These are phyloP conservation scores for Scalesia atractyloides DNA, from an alignment of 129 eudicot species.

Conservation along the genomic window DNA sequence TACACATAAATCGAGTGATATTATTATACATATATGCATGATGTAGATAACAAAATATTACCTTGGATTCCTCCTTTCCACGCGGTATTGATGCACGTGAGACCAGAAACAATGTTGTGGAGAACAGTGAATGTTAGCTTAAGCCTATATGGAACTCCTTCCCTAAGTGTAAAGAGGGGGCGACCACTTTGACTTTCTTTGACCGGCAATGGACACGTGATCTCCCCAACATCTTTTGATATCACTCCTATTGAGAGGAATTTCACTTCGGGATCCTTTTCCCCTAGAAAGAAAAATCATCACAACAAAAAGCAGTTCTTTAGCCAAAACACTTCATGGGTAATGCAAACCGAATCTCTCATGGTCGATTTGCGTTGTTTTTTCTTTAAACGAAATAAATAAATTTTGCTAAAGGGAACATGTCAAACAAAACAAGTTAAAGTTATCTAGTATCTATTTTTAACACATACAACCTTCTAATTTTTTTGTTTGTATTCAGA, in stretches of 20 bases:
- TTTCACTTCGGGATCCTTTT: conserved; percentile 82
- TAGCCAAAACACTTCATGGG: conserved; percentile 10
- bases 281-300: conserved; percentile 44
- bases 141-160: conserved; percentile 72
- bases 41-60: conserved; percentile 20
- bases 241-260: conserved; percentile 76
- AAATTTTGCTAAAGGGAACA: neutral
- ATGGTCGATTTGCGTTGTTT: neutral
- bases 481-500: neutral
- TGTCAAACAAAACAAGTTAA: neutral
- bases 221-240: conserved; percentile 71
- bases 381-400: neutral
- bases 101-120: conserved; percentile 81
- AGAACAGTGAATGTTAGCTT: conserved; percentile 70
- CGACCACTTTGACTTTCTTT: conserved; percentile 48
- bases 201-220: conserved; percentile 59
- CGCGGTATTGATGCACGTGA: conserved; percentile 62
- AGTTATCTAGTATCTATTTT: neutral
- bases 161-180: conserved; percentile 65
- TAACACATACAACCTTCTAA: neutral
- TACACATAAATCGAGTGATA: neutral
- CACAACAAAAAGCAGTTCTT: neutral
- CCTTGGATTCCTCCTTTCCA: conserved; percentile 83
- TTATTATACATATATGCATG: conserved; percentile 6
- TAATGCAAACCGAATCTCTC: neutral